Evolutionary conservation across 2,329 filamentous ascomycete genomes (phyloP), one percentile per base, ranked within the genome.

Genomic region (Sporothrix pseudoabietina): DNA sequence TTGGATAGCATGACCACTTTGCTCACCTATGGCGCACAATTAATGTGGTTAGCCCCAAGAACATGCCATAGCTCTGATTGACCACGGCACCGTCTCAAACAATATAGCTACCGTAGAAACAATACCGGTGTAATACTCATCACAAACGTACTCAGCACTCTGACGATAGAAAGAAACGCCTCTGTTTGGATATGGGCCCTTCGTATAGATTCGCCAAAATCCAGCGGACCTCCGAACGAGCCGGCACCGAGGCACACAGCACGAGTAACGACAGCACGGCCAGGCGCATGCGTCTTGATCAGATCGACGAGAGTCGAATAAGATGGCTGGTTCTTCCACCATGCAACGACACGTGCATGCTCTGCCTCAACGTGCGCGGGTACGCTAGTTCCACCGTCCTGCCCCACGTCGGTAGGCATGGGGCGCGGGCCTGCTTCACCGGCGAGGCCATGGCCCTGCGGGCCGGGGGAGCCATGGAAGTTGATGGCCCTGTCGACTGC

Each of bases 181-280:
- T 83, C 82, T 0, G 89, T 82, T 78, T 90, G 88, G 55, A 86
- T 77, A 74, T 86, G 86, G 0, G 86, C 83, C 2, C 82, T 82
- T 68, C 84, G 80, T 75, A 83, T 84, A 1, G 81, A 80, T n/a
- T 84, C 82, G 0, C 81, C 82, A 0, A 82, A 84, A 61, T 86
- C 83, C 3, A 80, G 79, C 1, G 86, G 85, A 69, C 88, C 86
- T 71, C 88, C 87, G 74, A 88, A 88, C 0, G 86, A 83, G 1
- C 88, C 88, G 1, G 87, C 79, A 0, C 88, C 88, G 5, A 90
- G 82, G 74, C 87, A 89, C 6, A 89, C 77, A 1, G 87, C 88
- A 19, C 78, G 80, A 1, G 78, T 80, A 49, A 85, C 77, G 30
- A 26, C n/a, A n/a, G 73, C 76, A 52, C 76, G 75, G 16, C 35